These are phyloP conservation scores for Kokia cookei DNA, from an alignment of 441 rosid genomes.

Conservation along the genomic window DNA sequence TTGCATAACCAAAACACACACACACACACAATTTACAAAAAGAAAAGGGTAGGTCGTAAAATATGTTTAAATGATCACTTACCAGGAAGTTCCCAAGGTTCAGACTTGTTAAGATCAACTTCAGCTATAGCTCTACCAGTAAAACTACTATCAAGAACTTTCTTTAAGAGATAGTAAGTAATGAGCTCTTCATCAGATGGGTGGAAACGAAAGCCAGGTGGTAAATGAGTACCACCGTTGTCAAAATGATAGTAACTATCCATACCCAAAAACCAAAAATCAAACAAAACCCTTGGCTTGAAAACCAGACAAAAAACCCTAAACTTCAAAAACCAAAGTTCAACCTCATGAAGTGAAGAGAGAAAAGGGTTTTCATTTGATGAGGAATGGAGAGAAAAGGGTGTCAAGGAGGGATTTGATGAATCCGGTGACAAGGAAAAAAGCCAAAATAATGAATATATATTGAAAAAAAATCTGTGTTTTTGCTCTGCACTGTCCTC, in stretches of 20 bases:
- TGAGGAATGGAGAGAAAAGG: not conserved
- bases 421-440: slow-evolving; percentile 35
- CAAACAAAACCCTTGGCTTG: not conserved
- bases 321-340: not conserved
- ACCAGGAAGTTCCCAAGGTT: slow-evolving; percentile 98
- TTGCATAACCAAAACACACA: not conserved
- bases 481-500: slow-evolving; percentile 39
- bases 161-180: slow-evolving; percentile 79
- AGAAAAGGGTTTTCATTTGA: not conserved
- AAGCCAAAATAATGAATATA: not conserved
- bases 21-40: not conserved
- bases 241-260: slow-evolving; percentile 38
- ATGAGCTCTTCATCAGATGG: slow-evolving; percentile 94
- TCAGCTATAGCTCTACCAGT: slow-evolving; percentile 75
- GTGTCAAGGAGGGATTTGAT: slow-evolving; percentile 30
- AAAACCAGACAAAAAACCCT: not conserved
- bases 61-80: slow-evolving; percentile 3
- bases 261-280: slow-evolving; percentile 17
- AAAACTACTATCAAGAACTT: slow-evolving; percentile 70
- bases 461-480: slow-evolving; percentile 25
- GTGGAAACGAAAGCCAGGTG: slow-evolving; percentile 93
- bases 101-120: slow-evolving; percentile 87
- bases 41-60: not conserved
- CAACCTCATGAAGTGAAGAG: not conserved
- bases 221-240: slow-evolving; percentile 49